These are phyloP conservation scores for Elsinoe necatrix DNA, from an alignment of 2,329 filamentous ascomycete species.

Conservation along the genomic window DNA sequence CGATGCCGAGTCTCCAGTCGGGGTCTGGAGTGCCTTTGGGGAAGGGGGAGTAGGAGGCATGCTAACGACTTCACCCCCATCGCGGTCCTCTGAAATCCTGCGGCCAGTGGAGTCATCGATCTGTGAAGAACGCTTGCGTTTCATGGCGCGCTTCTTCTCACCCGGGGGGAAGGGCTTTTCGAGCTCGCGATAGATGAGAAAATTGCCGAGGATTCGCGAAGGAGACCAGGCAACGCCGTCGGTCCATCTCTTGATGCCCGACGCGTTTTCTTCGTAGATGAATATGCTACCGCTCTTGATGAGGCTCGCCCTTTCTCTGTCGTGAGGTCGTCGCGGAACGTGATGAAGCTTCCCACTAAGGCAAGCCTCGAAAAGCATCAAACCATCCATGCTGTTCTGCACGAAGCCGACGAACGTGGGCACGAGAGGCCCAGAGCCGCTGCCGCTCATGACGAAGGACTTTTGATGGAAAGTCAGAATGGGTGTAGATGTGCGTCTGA, in stretches of 20 bases:
- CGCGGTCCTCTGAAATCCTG: slow-evolving; percentile 28
- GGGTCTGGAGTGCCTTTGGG: slow-evolving; percentile 26
- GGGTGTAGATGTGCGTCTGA: not conserved
- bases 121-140: slow-evolving; percentile 50
- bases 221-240: slow-evolving; percentile 89
- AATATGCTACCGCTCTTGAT: slow-evolving; percentile 82
- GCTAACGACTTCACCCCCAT: slow-evolving; percentile 21
- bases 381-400: slow-evolving; percentile 52
- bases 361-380: slow-evolving; percentile 73
- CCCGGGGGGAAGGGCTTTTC: slow-evolving; percentile 69
- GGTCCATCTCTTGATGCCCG: slow-evolving; percentile 90
- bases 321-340: slow-evolving; percentile 75
- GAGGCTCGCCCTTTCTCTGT: slow-evolving; percentile 66
- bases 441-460: slow-evolving; percentile 26
- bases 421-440: slow-evolving; percentile 31
- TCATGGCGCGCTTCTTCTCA: slow-evolving; percentile 77
- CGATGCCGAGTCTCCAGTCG: slow-evolving; percentile 22
- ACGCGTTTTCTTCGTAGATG: slow-evolving; percentile 84
- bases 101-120: slow-evolving; percentile 47
- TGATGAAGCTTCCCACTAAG: slow-evolving; percentile 62
- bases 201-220: slow-evolving; percentile 75
- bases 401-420: slow-evolving; percentile 34
- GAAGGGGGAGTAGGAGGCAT: slow-evolving; percentile 29
- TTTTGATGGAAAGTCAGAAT: not conserved
- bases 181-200: slow-evolving; percentile 76